Base-by-base conservation (phyloP, 73 alveolate species). In the Vitrella brassicaformis region DNA sequence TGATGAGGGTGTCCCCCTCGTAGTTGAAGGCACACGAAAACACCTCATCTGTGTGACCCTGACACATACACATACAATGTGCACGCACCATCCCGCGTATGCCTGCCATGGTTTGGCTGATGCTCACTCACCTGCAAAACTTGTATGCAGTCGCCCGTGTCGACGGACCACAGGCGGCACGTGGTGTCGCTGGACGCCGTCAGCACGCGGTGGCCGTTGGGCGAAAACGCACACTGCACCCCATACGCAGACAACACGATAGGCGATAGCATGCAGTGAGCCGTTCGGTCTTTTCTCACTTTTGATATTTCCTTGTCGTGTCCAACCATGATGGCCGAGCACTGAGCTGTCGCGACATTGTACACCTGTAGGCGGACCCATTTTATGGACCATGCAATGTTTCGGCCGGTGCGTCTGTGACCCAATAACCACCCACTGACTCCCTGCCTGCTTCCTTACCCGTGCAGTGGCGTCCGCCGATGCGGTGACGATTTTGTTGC, bases 11-110 rank as follows among this genome's bases (percentile, higher is more conserved):
- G 86, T 95, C 98, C 64, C 99, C 99, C 86, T 97, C 99, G 90
- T 97, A 97, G 86, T 97, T 97, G 92, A 96, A 97, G 30, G 99
- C 98, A 80, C 99, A 95, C 67, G 98, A 92, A 88, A 97, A 97
- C 81, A 97, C 94, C 83, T 97, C 99, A 90, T 96, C 99, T 66
- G 96, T 96, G 87, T 97, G 99, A 28, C 99, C 99, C 84, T 96
- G 99, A 46, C 94, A 81, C 27, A 89, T 94, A 89, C 94, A 90
- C 71, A 89, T 64, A 75, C 97, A 91, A 29, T 4, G 14, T 14
- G 14, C 22, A 39, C 56, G 14, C 22, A 39, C 56, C 14, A 39
- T 39, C 4, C 14, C 22, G 4, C 14, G 4, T 14, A 8, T 39
- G 22, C 14, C 14, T 14, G 4, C 56, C 56, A 4, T 39, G 22